Conservation (phyloP, 345 rosid species). For the Salix brachista region DNA sequence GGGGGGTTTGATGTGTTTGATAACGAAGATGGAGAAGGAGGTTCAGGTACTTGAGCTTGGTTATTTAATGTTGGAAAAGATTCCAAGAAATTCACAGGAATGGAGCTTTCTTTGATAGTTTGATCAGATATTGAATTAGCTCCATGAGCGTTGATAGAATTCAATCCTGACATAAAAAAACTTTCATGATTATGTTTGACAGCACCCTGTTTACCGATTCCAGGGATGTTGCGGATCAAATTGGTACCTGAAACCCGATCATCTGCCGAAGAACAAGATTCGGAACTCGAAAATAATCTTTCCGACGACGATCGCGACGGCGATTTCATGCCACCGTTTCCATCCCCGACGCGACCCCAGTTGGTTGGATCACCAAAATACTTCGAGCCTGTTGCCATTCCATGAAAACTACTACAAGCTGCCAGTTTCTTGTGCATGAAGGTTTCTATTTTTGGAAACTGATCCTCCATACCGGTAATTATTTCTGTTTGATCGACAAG, state of each 20-base stretch:
- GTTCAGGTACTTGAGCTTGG: slow-evolving; percentile 25
- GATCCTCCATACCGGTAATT: slow-evolving; percentile 34
- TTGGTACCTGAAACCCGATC: slow-evolving; percentile 15
- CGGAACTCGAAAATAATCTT: slow-evolving; percentile 22
- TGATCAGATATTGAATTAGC: slow-evolving; percentile 13
- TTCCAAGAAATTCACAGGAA: slow-evolving; percentile 43
- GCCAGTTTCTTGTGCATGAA: slow-evolving; percentile 40
- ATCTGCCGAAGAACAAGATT: slow-evolving; percentile 32
- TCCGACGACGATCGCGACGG: slow-evolving; percentile 13
- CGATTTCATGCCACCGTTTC: slow-evolving; percentile 19
- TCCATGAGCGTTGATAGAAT: slow-evolving; percentile 13
- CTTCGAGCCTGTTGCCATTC: slow-evolving; percentile 24
- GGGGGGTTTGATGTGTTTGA: slow-evolving; percentile 38
- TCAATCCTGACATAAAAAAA: slow-evolving; percentile 24
- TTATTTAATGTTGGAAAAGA: slow-evolving; percentile 29
- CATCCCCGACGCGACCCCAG: slow-evolving; percentile 27
- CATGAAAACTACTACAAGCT: slow-evolving; percentile 31
- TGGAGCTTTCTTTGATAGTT: slow-evolving; percentile 15
- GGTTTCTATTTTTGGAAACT: slow-evolving; percentile 53
- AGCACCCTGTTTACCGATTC: slow-evolving; percentile 25
- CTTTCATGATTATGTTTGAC: slow-evolving; percentile 6
- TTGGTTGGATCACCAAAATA: slow-evolving; percentile 31
- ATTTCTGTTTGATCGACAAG: slow-evolving; percentile 12
- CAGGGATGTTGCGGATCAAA: slow-evolving; percentile 26
- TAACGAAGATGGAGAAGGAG: slow-evolving; percentile 25